Evolutionary conservation across 2,329 filamentous ascomycete species (phyloP), one percentile per base, ranked within the genome.

Genomic region (Magnaporthales sp.): DNA sequence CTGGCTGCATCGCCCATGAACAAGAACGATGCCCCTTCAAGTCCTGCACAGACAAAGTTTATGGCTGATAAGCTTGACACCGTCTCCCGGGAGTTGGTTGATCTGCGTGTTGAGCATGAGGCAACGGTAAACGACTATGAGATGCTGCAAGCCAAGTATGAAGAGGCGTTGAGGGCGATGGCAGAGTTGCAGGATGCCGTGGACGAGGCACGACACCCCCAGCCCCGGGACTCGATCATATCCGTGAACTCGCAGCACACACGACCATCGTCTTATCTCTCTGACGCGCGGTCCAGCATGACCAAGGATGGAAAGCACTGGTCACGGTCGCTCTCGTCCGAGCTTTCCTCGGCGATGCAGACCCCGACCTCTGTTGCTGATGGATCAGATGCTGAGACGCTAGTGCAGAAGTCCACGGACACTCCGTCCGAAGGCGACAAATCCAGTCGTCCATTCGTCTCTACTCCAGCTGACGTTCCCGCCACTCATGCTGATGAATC

Each of bases 11-110:
- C 61, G 11, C 19, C 66, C 68, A 19, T 46, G 38, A 19, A 46
- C 15, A 46, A 46, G 38, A 19, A 46, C 15, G 81, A 81, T 15
- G 80, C 85, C 61, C 77, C 83, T 0, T 81, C 86, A 13, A 95
- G 87, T 74, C 89, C 91, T 15, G 91, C 91, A 0, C 93, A 97
- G 75, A 89, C 88, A 61, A 91, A 89, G 70, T 93, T 93, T 72
- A 91, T 97, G 66, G 90, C 91, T 7, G 94, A 98, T 75, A 97
- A 98, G 79, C 86, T 98, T 15, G 94, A 98, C 73, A 89, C 84
- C 54, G 90, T 98, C 56, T 95, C 91, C 0, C 92, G 96, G 75
- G 95, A 99, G 78, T 88, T 99, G 2, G 86, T 97, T 67, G 92
- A 95, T 72, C 85, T 99, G 65, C 90, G 91, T 19, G 89, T 96